Evolutionary conservation across 441 rosid species (phyloP).

Genomic region (Erodium texanum): DNA sequence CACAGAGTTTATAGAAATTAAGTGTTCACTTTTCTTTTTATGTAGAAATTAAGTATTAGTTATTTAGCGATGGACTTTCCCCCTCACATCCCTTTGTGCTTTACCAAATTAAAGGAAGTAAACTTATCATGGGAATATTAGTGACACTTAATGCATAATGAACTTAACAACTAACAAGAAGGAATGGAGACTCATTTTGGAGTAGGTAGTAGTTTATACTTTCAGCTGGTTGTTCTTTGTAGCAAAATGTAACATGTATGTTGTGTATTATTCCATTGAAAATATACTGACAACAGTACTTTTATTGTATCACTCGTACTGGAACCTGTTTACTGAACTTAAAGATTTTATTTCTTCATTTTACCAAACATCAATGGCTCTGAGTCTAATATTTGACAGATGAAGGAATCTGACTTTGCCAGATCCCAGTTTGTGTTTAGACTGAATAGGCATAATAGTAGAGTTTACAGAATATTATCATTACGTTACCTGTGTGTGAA

Average conservation of each 20-base stretch:
- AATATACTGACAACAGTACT: background rate
- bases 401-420: background rate
- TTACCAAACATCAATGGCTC: background rate
- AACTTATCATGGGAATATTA: background rate
- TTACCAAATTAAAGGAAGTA: background rate
- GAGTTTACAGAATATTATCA: constrained; percentile 1
- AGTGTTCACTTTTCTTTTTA: background rate
- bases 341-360: background rate
- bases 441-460: background rate
- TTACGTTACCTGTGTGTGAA: background rate
- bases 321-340: background rate
- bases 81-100: too few relatives aligned
- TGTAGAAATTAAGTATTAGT: background rate
- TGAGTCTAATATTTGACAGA: background rate
- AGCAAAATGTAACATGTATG: background rate
- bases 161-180: background rate
- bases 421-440: background rate
- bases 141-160: background rate
- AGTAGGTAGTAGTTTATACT: background rate
- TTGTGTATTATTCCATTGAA: background rate
- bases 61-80: background rate
- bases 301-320: background rate
- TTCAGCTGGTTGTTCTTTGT: background rate
- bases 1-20: background rate
- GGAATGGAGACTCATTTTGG: background rate